Conservation (phyloP, 441 rosid species). For the Melastoma candidum region DNA sequence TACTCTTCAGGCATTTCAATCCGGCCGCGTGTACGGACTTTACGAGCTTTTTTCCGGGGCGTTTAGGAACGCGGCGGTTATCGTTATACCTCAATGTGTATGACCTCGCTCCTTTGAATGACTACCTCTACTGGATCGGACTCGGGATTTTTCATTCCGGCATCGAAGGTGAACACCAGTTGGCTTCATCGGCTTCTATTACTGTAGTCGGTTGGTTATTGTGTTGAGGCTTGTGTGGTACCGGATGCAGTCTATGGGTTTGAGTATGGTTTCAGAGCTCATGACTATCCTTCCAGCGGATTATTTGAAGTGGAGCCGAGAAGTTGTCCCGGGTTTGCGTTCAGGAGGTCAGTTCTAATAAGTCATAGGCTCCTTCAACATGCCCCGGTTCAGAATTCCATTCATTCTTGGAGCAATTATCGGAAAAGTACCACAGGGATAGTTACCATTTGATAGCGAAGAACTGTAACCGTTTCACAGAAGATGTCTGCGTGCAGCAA, state of each 20-base stretch:
- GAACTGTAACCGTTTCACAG: constrained; percentile 96
- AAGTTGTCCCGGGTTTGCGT: constrained; percentile 89
- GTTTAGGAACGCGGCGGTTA: constrained; percentile 11
- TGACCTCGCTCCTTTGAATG: constrained; percentile 84
- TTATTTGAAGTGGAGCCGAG: constrained; percentile 90
- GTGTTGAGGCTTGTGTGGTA: constrained; percentile 2
- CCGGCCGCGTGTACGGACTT: no score
- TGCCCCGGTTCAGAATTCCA: constrained; percentile 67
- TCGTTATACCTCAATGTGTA: constrained; percentile 79
- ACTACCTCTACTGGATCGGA: constrained; percentile 88
- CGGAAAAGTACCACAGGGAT: constrained; percentile 74
- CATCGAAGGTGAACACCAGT: constrained; percentile 49
- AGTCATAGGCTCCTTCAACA: constrained; percentile 65
- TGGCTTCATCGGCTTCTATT: background rate
- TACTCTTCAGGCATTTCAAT: no score
- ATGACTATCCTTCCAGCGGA: constrained; percentile 75
- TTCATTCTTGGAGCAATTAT: constrained; percentile 74
- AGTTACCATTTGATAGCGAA: constrained; percentile 92
- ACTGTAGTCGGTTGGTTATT: background rate
- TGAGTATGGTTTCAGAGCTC: constrained; percentile 96
- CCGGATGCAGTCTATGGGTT: constrained; percentile 56
- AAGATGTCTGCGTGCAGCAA: constrained; percentile 59
- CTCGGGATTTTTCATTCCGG: constrained; percentile 95
- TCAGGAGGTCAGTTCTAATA: constrained; percentile 66
- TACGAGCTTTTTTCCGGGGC: no score